A percentile compares a stretch with the other conserved stretches of the same genome.
Conservation (phyloP, 1,139 yeast genomes). For the Pneumocystis canis region DNA sequence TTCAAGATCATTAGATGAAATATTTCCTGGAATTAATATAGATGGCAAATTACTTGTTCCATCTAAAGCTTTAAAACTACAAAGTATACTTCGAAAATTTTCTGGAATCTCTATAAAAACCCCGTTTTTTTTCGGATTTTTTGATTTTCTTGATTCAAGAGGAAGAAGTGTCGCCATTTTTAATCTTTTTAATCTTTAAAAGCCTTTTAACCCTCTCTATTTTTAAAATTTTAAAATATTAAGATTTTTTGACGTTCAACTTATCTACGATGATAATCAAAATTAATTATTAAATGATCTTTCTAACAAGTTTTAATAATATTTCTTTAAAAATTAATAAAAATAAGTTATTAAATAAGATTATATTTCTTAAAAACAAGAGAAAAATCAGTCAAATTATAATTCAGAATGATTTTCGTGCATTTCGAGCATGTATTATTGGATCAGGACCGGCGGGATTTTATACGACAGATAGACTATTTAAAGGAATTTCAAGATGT, state of each 20-base stretch:
- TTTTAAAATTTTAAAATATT: no score
- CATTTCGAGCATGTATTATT: constrained; percentile 47
- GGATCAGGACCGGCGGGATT: constrained; percentile 98
- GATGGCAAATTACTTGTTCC: background rate
- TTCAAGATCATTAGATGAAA: background rate
- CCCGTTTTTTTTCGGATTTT: background rate
- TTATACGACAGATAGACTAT: constrained; percentile 66
- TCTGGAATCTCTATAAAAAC: background rate
- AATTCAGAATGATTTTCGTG: background rate
- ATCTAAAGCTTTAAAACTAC: background rate
- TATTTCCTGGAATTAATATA: background rate
- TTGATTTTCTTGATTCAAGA: background rate
- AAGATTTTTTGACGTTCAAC: no score
- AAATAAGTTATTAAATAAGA: no score
- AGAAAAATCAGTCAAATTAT: background rate
- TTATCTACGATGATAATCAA: no score
- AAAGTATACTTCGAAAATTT: background rate
- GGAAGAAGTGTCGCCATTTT: background rate
- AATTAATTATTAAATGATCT: no score
- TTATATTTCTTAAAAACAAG: background rate
- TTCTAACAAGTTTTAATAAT: no score
- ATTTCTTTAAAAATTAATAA: no score
- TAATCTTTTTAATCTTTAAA: background rate
- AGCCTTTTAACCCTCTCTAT: background rate
- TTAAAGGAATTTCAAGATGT: constrained; percentile 34